Evolutionary conservation across 495 filamentous ascomycete species (phyloP).

Genomic region (Hyaloscypha variabilis): DNA sequence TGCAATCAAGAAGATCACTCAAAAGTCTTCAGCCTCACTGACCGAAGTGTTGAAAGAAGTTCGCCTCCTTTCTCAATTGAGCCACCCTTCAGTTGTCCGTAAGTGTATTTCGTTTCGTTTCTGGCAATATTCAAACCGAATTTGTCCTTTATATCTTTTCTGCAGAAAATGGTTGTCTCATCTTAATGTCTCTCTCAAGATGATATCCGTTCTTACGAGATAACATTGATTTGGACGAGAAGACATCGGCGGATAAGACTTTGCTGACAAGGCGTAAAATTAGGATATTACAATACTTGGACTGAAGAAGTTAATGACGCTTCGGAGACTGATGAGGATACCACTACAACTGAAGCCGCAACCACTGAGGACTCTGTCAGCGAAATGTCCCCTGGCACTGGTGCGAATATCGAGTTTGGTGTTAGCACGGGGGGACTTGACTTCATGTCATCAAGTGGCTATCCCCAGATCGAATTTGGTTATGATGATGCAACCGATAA

Average conservation of each 20-base stretch:
- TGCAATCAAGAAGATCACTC: conserved; percentile 94
- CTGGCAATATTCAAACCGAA: background rate
- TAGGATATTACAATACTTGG: conserved; percentile 90
- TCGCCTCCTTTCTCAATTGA: conserved; percentile 84
- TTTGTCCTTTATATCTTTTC: too few relatives aligned
- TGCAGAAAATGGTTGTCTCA: background rate
- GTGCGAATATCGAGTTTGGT: conserved; percentile 62
- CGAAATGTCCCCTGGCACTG: conserved; percentile 37
- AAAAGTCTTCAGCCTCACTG: conserved; percentile 75
- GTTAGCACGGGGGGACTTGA: conserved; percentile 83
- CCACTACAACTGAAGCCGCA: conserved; percentile 56
- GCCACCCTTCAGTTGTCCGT: conserved; percentile 93
- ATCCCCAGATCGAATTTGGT: conserved; percentile 77
- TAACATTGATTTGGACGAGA: background rate
- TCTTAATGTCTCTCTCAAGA: background rate
- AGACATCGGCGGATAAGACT: background rate
- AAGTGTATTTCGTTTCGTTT: conserved; percentile 15
- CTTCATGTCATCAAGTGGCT: conserved; percentile 88
- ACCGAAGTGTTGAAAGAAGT: conserved; percentile 91
- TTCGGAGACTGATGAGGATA: conserved; percentile 57
- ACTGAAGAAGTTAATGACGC: conserved; percentile 70
- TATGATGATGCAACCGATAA: conserved; percentile 61
- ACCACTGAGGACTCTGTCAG: conserved; percentile 38
- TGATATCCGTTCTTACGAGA: background rate
- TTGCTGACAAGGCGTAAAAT: background rate